These are phyloP conservation scores for Meredithiella fracta DNA, from an alignment of 2,329 filamentous ascomycete species.

Conservation along the genomic window DNA sequence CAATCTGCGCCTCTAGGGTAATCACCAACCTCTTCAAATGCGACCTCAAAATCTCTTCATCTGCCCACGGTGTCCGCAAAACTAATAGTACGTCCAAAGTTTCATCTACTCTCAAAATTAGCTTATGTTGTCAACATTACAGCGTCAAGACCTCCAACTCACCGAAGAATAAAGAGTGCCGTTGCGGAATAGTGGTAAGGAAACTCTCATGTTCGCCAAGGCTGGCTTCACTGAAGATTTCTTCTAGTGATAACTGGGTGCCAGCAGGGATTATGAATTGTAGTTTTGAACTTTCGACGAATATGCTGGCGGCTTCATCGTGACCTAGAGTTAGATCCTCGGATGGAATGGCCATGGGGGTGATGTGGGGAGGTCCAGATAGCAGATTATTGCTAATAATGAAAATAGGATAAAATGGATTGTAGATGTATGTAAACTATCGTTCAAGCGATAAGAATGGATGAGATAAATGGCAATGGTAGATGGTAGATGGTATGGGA, in stretches of 20 bases:
- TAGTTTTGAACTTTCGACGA: slow-evolving; percentile 42
- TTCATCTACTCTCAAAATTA: slow-evolving; percentile 42
- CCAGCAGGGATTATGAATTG: slow-evolving; percentile 43
- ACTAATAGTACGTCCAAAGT: slow-evolving; percentile 52
- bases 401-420: no score
- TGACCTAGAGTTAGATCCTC: slow-evolving; percentile 18
- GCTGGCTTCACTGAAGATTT: slow-evolving; percentile 27
- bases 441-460: no score
- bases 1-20: slow-evolving; percentile 48
- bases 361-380: no score
- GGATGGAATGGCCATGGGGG: slow-evolving; percentile 19
- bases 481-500: not conserved
- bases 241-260: slow-evolving; percentile 38
- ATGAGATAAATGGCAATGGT: not conserved
- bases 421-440: no score
- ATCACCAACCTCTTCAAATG: slow-evolving; percentile 48
- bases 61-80: slow-evolving; percentile 45
- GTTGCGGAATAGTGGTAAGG: slow-evolving; percentile 42
- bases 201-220: slow-evolving; percentile 28
- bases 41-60: slow-evolving; percentile 38
- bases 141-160: slow-evolving; percentile 19
- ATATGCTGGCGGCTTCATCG: slow-evolving; percentile 24
- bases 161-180: slow-evolving; percentile 59
- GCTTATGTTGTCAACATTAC: not conserved
- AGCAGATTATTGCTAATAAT: no score